Base-by-base conservation (phyloP, 2,329 filamentous ascomycete genomes). In the Zopfia rhizophila region DNA sequence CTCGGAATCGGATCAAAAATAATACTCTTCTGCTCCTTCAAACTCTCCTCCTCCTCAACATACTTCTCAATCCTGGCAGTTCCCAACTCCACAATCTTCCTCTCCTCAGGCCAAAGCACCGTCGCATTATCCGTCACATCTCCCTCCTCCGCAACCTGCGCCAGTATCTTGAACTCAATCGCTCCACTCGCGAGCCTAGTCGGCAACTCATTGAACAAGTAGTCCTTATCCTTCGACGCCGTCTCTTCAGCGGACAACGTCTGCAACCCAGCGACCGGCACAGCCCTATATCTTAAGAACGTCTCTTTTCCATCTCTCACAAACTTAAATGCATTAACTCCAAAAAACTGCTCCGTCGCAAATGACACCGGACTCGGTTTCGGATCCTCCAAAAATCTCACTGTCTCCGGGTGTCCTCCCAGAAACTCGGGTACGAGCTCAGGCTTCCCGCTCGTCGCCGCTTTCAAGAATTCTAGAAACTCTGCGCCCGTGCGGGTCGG, bases 1-100 rank as follows among this genome's bases (percentile, higher is more conserved):
- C 81, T 70, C 4, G 82, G 81, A 37, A 84, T 75, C 1, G 82
- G 82, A 68, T 85, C 82, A 52, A 82, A 84, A 51, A 85, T 84
- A 28, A 80, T 69, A 22, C 70, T 66, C 68, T 82, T 79, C 68
- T 81, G 75, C 68, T 77, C 66, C 42, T 66, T 68, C 45, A 62
- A 60, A 36, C 69, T 73, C 40, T 77, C 71, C 25, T 73, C 68
- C n/a, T 73, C 68, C 16, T 66, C 61, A 18, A 74, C 60, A 7
- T 76, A 45, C 17, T 61, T 58, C 16, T 79, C 72, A 7, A 84
- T 43, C 45, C 57, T 74, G 6, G 84, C 58, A 1, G 58, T 73
- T 1, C 82, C 82, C 42, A 85, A 59, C 51, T 81, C 76, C 3
- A 82, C 78, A 14, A 80, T 36, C 49, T 75, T 54, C 25, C 81